A percentile compares a stretch with the other conserved stretches of the same genome.
These are phyloP conservation scores for Ballota nigra DNA, from an alignment of 257 asterid species.

Conservation along the genomic window DNA sequence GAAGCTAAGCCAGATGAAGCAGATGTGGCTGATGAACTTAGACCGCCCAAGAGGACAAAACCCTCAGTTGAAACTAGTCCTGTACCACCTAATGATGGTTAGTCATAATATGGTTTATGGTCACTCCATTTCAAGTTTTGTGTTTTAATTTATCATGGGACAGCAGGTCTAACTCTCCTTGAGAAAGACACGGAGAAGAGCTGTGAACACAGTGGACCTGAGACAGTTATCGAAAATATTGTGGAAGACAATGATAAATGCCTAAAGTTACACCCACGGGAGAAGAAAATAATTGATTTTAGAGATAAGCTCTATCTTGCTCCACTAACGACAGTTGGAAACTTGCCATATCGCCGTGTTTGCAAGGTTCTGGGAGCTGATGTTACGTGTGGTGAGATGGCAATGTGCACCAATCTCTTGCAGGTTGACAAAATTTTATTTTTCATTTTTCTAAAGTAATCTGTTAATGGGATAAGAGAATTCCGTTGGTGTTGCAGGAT, in stretches of 20 bases:
- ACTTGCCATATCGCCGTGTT: conserved; percentile 84
- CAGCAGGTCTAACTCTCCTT: conserved; percentile 36
- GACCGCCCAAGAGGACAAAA: conserved; percentile 80
- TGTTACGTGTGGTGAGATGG: conserved; percentile 99
- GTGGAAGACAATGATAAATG: conserved; percentile 60
- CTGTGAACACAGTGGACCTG: conserved; percentile 29
- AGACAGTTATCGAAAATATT: conserved; percentile 21
- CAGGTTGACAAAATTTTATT: conserved; percentile 53
- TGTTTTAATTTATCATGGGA: conserved; percentile 19
- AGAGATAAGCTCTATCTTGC: conserved; percentile 90
- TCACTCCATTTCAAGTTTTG: conserved; percentile 3
- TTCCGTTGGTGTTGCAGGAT: conserved; percentile 12
- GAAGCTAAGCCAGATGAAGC: conserved; percentile 37
- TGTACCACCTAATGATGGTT: conserved; percentile 39
- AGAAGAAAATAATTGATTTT: conserved; percentile 85
- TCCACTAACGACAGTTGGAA: conserved; percentile 93
- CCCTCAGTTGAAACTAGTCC: conserved; percentile 41
- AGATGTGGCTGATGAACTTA: conserved; percentile 38
- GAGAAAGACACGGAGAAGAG: conserved; percentile 31
- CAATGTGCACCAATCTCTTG: conserved; percentile 93
- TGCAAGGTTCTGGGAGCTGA: conserved; percentile 97
- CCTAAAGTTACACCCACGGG: conserved; percentile 79
- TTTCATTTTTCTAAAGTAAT: conserved; percentile 1
- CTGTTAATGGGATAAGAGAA: not conserved
- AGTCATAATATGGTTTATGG: conserved; percentile 19